A percentile compares a stretch with the other conserved stretches of the same genome.
Evolutionary conservation across 2,329 filamentous ascomycete genomes (phyloP).

Genomic region (Shiraia bambusicola): DNA sequence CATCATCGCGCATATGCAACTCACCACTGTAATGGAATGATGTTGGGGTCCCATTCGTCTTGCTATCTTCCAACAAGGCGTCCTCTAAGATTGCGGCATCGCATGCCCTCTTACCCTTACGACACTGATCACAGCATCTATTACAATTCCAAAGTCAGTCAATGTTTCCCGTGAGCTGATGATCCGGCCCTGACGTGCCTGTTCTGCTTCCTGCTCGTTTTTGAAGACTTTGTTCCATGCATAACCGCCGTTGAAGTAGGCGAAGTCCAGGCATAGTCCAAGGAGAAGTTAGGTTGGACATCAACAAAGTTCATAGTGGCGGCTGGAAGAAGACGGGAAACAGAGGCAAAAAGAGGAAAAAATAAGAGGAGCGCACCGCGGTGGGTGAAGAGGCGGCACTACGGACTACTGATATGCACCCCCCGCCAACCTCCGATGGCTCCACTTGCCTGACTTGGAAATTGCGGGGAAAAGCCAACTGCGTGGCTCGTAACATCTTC

Average conservation of each 20-base stretch:
- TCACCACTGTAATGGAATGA: constrained; percentile 42
- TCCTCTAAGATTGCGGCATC: constrained; percentile 45
- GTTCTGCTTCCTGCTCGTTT: constrained; percentile 44
- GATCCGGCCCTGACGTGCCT: too few species aligned
- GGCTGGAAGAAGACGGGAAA: constrained; percentile 27
- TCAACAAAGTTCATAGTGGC: constrained; percentile 41
- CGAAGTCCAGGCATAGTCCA: constrained; percentile 42
- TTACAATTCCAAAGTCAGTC: too few species aligned
- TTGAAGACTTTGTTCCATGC: constrained; percentile 29
- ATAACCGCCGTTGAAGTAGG: constrained; percentile 25
- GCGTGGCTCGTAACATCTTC: constrained; percentile 8
- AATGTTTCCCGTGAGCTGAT: too few species aligned
- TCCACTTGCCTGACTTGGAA: constrained; percentile 20
- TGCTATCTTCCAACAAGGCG: constrained; percentile 29
- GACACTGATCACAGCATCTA: constrained; percentile 51
- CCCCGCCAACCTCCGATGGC: constrained; percentile 27
- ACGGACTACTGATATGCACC: constrained; percentile 29
- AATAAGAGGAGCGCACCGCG: constrained; percentile 16
- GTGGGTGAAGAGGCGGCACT: constrained; percentile 15
- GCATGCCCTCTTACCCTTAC: constrained; percentile 50
- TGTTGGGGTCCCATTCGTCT: constrained; percentile 22
- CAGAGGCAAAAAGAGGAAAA: constrained; percentile 34
- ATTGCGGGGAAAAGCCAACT: constrained; percentile 33
- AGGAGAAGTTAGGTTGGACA: constrained; percentile 39
- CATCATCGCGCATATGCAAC: constrained; percentile 8